Evolutionary conservation across 73 alveolate species (phyloP).

Genomic region (Paramecium sonneborni): DNA sequence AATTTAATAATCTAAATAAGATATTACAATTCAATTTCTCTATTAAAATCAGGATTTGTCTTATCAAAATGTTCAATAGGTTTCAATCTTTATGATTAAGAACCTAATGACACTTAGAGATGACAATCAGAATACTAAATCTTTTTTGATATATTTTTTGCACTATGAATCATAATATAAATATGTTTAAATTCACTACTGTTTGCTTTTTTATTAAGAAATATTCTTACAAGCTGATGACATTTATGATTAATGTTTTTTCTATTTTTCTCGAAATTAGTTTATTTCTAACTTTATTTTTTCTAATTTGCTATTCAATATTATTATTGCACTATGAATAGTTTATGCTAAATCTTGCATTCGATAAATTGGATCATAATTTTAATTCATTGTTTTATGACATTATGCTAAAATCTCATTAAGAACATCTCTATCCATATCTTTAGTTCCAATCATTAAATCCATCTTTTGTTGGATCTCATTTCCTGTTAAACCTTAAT

Average conservation of each 20-base stretch:
- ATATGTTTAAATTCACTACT: background rate
- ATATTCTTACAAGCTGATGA: constrained; percentile 19
- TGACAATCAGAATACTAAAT: background rate
- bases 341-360: constrained; percentile 40
- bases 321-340: background rate
- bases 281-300: background rate
- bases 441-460: background rate
- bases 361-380: background rate
- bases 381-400: background rate
- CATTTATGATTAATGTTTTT: background rate
- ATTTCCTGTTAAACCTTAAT: background rate
- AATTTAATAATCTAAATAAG: background rate
- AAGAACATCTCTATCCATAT: constrained; percentile 6
- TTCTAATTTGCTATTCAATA: background rate
- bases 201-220: background rate
- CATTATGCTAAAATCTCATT: background rate
- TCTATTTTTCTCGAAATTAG: background rate
- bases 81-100: background rate
- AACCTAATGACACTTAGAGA: background rate
- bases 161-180: background rate
- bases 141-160: background rate
- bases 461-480: background rate
- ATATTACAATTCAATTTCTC: constrained; percentile 42
- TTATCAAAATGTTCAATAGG: constrained; percentile 21
- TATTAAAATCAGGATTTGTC: background rate